A percentile compares a stretch with the other conserved stretches of the same genome.
Conservation (phyloP, 2,329 filamentous ascomycete species). For the Septoria linicola region DNA sequence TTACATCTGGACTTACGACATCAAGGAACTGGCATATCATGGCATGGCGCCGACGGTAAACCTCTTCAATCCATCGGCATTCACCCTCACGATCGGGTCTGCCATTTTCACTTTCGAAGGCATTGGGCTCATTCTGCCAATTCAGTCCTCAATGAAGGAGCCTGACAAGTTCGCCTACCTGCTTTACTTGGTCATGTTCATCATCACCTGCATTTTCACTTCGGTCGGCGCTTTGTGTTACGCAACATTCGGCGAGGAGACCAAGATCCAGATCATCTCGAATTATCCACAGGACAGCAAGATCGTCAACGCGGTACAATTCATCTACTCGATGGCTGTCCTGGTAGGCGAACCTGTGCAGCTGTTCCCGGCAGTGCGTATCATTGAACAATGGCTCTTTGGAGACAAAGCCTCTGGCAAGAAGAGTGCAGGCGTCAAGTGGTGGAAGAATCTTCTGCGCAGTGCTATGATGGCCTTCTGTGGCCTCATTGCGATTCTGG, state of each 20-base stretch:
- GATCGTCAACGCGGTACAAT: slow-evolving; percentile 74
- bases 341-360: slow-evolving; percentile 73
- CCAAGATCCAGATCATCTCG: slow-evolving; percentile 71
- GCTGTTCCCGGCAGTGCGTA: slow-evolving; percentile 70
- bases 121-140: slow-evolving; percentile 73
- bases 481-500: slow-evolving; percentile 60
- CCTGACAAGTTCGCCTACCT: slow-evolving; percentile 66
- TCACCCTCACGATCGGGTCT: slow-evolving; percentile 69
- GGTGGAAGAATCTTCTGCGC: slow-evolving; percentile 72
- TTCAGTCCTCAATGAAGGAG: slow-evolving; percentile 71
- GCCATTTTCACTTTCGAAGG: slow-evolving; percentile 79
- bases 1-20: slow-evolving; percentile 74
- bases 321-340: slow-evolving; percentile 71
- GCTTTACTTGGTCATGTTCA: slow-evolving; percentile 67
- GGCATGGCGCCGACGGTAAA: slow-evolving; percentile 62
- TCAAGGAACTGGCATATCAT: slow-evolving; percentile 54
- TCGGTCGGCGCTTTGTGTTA: slow-evolving; percentile 72
- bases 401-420: slow-evolving; percentile 65
- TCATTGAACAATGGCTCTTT: slow-evolving; percentile 67
- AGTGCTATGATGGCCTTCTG: slow-evolving; percentile 58
- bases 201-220: slow-evolving; percentile 71
- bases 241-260: slow-evolving; percentile 67
- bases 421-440: slow-evolving; percentile 64
- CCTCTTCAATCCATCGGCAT: slow-evolving; percentile 67
- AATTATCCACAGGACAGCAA: slow-evolving; percentile 70